These are phyloP conservation scores for Kuraishia molischiana DNA, from an alignment of 805 yeast genomes.

Conservation along the genomic window DNA sequence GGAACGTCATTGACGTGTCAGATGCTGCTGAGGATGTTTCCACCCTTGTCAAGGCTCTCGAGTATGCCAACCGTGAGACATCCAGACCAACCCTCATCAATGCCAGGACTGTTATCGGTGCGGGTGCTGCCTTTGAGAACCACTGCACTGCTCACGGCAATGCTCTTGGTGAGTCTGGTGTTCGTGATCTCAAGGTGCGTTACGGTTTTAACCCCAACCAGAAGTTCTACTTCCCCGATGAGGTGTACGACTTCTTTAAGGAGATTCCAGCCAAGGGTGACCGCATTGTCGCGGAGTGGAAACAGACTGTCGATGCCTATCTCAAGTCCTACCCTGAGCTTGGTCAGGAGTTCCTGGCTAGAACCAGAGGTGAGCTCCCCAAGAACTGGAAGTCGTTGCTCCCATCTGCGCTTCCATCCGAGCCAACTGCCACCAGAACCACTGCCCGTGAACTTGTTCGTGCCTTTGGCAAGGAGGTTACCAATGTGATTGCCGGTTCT, in stretches of 20 bases:
- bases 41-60: constrained; percentile 22
- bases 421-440: constrained; percentile 17
- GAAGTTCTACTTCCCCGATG: constrained; percentile 17
- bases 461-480: constrained; percentile 15
- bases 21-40: constrained; percentile 22
- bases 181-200: constrained; percentile 5
- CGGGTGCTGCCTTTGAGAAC: constrained; percentile 20
- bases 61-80: constrained; percentile 16
- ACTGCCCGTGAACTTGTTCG: constrained; percentile 19
- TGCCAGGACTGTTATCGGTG: constrained; percentile 23
- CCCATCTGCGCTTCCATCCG: constrained; percentile 10
- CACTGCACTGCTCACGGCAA: constrained; percentile 24
- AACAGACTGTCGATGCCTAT: constrained; percentile 12
- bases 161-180: constrained; percentile 20
- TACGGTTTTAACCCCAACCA: constrained; percentile 13
- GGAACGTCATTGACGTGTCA: constrained; percentile 25
- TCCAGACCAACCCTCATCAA: constrained; percentile 26
- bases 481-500: constrained; percentile 23
- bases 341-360: constrained; percentile 15
- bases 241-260: constrained; percentile 19
- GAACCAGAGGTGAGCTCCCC: constrained; percentile 19
- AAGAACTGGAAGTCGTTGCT: constrained; percentile 15
- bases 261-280: constrained; percentile 15
- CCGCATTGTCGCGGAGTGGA: constrained; percentile 15
- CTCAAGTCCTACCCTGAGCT: constrained; percentile 15